Evolutionary conservation across 805 yeast genomes (phyloP).

Genomic region (Candida caryicola): DNA sequence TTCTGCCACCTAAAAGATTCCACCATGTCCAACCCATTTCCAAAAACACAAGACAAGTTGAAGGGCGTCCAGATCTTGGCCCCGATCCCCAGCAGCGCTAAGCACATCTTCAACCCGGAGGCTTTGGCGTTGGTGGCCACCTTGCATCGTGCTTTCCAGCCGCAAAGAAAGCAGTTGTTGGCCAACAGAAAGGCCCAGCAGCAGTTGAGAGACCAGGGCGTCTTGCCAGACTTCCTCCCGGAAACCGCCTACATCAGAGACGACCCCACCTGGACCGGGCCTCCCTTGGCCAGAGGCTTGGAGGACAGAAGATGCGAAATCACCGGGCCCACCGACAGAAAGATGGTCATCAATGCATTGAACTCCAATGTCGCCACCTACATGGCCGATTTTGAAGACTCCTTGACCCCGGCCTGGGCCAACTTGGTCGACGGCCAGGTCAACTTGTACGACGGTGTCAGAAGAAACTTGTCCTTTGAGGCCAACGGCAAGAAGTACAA

Average conservation of each 20-base stretch:
- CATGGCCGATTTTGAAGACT: constrained; percentile 86
- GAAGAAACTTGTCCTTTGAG: constrained; percentile 52
- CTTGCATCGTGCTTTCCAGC: constrained; percentile 70
- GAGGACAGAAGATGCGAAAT: constrained; percentile 76
- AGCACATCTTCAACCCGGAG: constrained; percentile 56
- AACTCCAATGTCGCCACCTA: constrained; percentile 77
- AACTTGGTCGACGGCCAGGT: constrained; percentile 81
- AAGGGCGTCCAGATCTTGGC: constrained; percentile 56
- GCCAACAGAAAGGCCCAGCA: constrained; percentile 63
- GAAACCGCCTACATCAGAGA: constrained; percentile 70
- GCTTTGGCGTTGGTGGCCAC: constrained; percentile 70
- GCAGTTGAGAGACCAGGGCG: constrained; percentile 58
- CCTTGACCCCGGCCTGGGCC: constrained; percentile 80
- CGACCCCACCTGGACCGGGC: constrained; percentile 75
- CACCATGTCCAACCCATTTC: constrained; percentile 44
- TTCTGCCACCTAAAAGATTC: no score
- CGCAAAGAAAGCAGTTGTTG: constrained; percentile 55
- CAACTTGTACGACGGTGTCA: constrained; percentile 70
- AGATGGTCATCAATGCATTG: constrained; percentile 79
- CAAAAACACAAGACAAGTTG: constrained; percentile 40
- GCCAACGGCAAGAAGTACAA: constrained; percentile 45
- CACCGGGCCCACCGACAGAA: constrained; percentile 83
- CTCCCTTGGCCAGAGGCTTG: constrained; percentile 68
- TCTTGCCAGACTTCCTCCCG: constrained; percentile 58
- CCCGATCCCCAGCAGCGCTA: constrained; percentile 45